Percentiles rank a stretch among this genome's conserved stretches.
Conservation (phyloP, 2,329 filamentous ascomycete species). For the Aspergillus fijiensis region DNA sequence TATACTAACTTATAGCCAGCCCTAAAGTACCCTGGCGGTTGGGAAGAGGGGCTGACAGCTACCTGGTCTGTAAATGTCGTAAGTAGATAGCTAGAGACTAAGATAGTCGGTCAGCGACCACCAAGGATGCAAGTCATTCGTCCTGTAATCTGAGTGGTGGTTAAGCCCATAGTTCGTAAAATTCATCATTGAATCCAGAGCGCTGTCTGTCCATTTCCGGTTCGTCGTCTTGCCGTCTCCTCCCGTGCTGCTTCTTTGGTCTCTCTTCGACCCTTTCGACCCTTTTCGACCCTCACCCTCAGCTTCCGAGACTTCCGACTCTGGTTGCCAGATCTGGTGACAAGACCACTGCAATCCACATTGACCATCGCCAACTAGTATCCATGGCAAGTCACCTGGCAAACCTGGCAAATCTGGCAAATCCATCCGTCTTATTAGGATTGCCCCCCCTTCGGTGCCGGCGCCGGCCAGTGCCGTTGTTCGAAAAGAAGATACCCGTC, state of each 20-base stretch:
- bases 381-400: constrained; percentile 24
- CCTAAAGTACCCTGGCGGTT: background rate
- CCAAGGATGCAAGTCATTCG: background rate
- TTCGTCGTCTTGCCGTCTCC: constrained; percentile 13
- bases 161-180: constrained; percentile 1
- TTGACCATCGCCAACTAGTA: constrained; percentile 18
- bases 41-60: too few species aligned
- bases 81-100: background rate
- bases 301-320: background rate
- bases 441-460: constrained; percentile 12
- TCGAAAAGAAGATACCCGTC: background rate
- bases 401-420: constrained; percentile 8
- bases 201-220: constrained; percentile 11
- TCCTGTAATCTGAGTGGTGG: background rate
- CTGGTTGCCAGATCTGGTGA: constrained; percentile 23
- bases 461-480: constrained; percentile 9
- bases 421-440: constrained; percentile 21
- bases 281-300: background rate
- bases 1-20: background rate
- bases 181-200: constrained; percentile 1
- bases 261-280: constrained; percentile 24
- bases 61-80: background rate
- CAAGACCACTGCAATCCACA: constrained; percentile 19
- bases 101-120: background rate
- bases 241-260: constrained; percentile 13